A percentile compares a stretch with the other conserved stretches of the same genome.
Evolutionary conservation across 768 basidiomycete species (phyloP).

Genomic region (Strobilomyces echinocephalus): DNA sequence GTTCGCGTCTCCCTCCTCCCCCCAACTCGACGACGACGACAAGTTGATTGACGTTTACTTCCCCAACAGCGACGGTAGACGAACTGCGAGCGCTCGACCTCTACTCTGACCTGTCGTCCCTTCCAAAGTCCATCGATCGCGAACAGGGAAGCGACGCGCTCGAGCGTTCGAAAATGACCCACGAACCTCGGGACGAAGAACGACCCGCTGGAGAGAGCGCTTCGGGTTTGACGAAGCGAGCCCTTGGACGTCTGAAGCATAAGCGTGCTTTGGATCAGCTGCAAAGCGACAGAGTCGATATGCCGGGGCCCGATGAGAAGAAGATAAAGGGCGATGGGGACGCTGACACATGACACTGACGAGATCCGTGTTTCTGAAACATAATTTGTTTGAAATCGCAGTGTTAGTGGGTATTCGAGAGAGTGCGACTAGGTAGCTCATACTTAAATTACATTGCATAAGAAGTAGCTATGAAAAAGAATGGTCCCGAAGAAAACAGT

Average conservation of each 20-base stretch:
- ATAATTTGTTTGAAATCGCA: not conserved
- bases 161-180: slow-evolving; percentile 17
- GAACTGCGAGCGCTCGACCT: slow-evolving; percentile 55
- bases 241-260: slow-evolving; percentile 47
- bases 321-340: slow-evolving; percentile 12
- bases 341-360: too few species aligned
- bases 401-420: slow-evolving; percentile 15
- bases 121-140: slow-evolving; percentile 56
- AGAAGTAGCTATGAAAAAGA: not conserved
- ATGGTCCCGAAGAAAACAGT: slow-evolving; percentile 6
- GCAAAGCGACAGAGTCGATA: slow-evolving; percentile 10
- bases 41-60: not conserved
- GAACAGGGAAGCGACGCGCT: slow-evolving; percentile 41
- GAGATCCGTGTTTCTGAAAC: too few species aligned
- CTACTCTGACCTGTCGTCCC: slow-evolving; percentile 49
- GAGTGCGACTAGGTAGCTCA: slow-evolving; percentile 8
- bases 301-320: slow-evolving; percentile 10
- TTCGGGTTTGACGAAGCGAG: slow-evolving; percentile 36
- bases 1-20: slow-evolving; percentile 38
- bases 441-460: slow-evolving; percentile 22
- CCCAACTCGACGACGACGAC: not conserved
- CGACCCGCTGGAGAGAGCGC: not conserved
- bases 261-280: slow-evolving; percentile 40
- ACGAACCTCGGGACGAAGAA: slow-evolving; percentile 11
- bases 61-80: slow-evolving; percentile 41